These are phyloP conservation scores for Penicillium parvum DNA, from an alignment of 495 filamentous ascomycete genomes.

Conservation along the genomic window DNA sequence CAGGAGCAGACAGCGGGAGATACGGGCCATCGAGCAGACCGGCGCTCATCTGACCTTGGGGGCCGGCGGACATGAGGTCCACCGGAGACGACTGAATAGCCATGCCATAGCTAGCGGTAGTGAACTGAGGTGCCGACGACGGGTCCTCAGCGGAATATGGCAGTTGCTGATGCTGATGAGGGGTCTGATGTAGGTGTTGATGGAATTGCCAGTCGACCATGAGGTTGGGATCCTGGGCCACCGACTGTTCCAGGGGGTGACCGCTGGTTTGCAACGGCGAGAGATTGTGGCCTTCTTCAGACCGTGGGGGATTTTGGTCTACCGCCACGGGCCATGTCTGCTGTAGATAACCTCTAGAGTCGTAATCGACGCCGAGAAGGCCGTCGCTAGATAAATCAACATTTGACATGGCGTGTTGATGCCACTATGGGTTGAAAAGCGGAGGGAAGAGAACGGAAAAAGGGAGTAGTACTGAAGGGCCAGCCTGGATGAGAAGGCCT, in stretches of 20 bases:
- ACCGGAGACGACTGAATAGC: slow-evolving; percentile 57
- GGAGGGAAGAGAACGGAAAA: slow-evolving; percentile 4
- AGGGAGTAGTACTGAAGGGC: slow-evolving; percentile 16
- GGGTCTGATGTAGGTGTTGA: slow-evolving; percentile 44
- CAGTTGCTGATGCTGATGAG: slow-evolving; percentile 39
- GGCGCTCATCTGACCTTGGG: slow-evolving; percentile 61
- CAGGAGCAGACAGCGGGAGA: slow-evolving; percentile 59
- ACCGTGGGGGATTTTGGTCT: slow-evolving; percentile 34
- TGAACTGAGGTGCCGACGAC: slow-evolving; percentile 49
- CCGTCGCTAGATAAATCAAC: slow-evolving; percentile 41
- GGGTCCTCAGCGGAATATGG: slow-evolving; percentile 40
- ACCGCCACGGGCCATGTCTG: slow-evolving; percentile 42
- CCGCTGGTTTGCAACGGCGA: slow-evolving; percentile 46
- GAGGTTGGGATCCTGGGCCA: slow-evolving; percentile 41
- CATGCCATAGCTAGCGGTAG: slow-evolving; percentile 44
- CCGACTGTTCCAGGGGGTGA: slow-evolving; percentile 43
- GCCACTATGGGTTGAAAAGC: slow-evolving; percentile 17
- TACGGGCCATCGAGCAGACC: slow-evolving; percentile 63
- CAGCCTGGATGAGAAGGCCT: slow-evolving; percentile 30
- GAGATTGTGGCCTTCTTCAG: slow-evolving; percentile 38
- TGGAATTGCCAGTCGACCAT: slow-evolving; percentile 50
- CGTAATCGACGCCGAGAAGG: slow-evolving; percentile 47
- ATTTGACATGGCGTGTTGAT: slow-evolving; percentile 38
- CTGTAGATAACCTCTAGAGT: slow-evolving; percentile 46
- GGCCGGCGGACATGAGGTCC: slow-evolving; percentile 60